Evolutionary conservation across 257 asterid species (phyloP).

Genomic region (Salvia hispanica): DNA sequence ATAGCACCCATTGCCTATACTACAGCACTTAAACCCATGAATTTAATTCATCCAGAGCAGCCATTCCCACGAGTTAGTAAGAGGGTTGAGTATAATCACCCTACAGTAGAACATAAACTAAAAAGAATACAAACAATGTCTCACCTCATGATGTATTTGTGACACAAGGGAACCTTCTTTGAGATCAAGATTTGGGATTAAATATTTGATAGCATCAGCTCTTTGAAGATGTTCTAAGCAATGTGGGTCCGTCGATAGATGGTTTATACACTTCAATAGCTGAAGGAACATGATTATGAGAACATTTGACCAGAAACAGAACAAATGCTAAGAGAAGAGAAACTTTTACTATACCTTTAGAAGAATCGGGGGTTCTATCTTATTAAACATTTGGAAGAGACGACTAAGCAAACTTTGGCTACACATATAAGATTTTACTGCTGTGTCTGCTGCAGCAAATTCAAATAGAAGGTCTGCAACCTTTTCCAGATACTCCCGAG

Average conservation of each 20-base stretch:
- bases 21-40: constrained; percentile 8
- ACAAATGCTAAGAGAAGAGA: constrained; percentile 18
- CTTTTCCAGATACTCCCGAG: constrained; percentile 90
- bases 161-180: constrained; percentile 89
- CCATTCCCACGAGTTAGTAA: background rate
- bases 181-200: constrained; percentile 97
- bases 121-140: constrained; percentile 26
- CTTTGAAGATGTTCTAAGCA: constrained; percentile 97
- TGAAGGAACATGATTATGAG: constrained; percentile 35
- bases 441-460: constrained; percentile 90
- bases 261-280: constrained; percentile 92
- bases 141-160: constrained; percentile 96
- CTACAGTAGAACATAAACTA: constrained; percentile 9
- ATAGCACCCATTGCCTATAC: constrained; percentile 12
- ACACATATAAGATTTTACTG: constrained; percentile 95
- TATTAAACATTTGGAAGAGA: constrained; percentile 96
- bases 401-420: constrained; percentile 97
- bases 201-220: constrained; percentile 92
- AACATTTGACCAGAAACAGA: constrained; percentile 20
- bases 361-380: constrained; percentile 93
- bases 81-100: background rate
- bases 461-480: constrained; percentile 97
- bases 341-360: constrained; percentile 59
- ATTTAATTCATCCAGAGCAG: constrained; percentile 6
- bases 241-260: constrained; percentile 93